Base-by-base conservation (phyloP, 2,329 filamentous ascomycete species). In the Hymenoscyphus repandus region DNA sequence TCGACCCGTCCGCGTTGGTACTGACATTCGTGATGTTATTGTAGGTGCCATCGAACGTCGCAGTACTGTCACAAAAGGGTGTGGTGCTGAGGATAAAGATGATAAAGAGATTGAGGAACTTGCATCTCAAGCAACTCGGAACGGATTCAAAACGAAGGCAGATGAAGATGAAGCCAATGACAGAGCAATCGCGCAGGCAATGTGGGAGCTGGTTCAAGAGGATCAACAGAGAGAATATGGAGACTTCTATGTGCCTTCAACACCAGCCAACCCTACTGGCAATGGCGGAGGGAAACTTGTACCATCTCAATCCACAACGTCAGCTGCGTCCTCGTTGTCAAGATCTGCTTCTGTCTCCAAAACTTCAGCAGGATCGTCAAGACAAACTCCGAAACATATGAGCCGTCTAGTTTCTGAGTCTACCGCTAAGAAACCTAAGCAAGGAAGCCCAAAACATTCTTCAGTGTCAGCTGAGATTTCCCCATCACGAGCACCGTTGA, bases 141-240 rank as follows among this genome's bases (percentile, higher is more conserved):
- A 86, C 57, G 88, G 90, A 0, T 92, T 95, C 71, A 80, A 78
- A 53, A 96, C 90, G 0, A 80, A 88, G 62, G 90, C 89, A 0
- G 89, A 95, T 58, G 88, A 95, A 66, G 90, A 96, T 49, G 85
- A 90, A 59, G 91, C 90, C 3, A 95, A 96, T 61, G 89, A 96
- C 50, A 77, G 80, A 20, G 91, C 91, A 5, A 95, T 96, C 54
- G 83, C 90, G 47, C 83, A 91, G 62, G 90, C 90, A 0, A 74
- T 95, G 31, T 90, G 88, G 72, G 91, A 96, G 62, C 74, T 96
- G 15, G 85, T 93, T 22, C 86, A 95, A 64, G 83, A 95, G 64
- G 90, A 95, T 40, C 56, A 65, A 50, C 59, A 62, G 47, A 59
- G 58, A 46, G 55, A 64, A 45, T 62, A 61, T 52, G 63, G 63